Conservation (phyloP, 2,329 filamentous ascomycete genomes). For the Ascochyta koolunga region DNA sequence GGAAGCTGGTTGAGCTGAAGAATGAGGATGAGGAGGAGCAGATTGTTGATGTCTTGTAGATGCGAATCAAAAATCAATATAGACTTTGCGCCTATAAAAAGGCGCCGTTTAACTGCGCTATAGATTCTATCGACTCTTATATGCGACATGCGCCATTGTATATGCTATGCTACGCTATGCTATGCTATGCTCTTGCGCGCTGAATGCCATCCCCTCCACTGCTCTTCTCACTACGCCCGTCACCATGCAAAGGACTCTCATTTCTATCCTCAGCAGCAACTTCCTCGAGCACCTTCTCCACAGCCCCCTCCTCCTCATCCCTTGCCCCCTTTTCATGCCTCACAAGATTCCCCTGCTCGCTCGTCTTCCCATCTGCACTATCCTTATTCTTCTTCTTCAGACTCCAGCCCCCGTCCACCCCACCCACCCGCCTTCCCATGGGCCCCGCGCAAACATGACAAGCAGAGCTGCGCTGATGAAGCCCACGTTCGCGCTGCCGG, state of each 20-base stretch:
- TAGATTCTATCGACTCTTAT: too few relatives aligned
- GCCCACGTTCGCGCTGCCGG: slow-evolving; percentile 63
- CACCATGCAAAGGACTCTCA: slow-evolving; percentile 21
- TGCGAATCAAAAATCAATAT: neutral
- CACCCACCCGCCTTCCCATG: slow-evolving; percentile 64
- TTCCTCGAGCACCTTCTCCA: slow-evolving; percentile 29
- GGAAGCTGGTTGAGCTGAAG: slow-evolving; percentile 37
- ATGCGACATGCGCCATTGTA: neutral
- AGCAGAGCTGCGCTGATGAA: slow-evolving; percentile 58
- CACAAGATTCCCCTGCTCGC: slow-evolving; percentile 23
- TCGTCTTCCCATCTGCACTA: slow-evolving; percentile 50
- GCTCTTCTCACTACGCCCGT: slow-evolving; percentile 17
- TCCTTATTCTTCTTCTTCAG: slow-evolving; percentile 52
- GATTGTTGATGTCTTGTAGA: slow-evolving; percentile 41
- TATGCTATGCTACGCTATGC: neutral
- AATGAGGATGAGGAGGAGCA: slow-evolving; percentile 45
- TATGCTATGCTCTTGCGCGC: slow-evolving; percentile 15
- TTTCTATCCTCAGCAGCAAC: slow-evolving; percentile 41
- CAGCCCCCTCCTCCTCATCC: slow-evolving; percentile 30
- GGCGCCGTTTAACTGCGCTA: too few relatives aligned
- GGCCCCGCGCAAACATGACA: slow-evolving; percentile 57
- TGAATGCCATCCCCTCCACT: slow-evolving; percentile 21
- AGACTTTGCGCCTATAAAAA: too few relatives aligned
- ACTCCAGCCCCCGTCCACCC: slow-evolving; percentile 65
- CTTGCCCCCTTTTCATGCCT: slow-evolving; percentile 9